phyloP scores from a whole-genome alignment of 306 rosid species.

The Trichosanthes truncata region DNA sequence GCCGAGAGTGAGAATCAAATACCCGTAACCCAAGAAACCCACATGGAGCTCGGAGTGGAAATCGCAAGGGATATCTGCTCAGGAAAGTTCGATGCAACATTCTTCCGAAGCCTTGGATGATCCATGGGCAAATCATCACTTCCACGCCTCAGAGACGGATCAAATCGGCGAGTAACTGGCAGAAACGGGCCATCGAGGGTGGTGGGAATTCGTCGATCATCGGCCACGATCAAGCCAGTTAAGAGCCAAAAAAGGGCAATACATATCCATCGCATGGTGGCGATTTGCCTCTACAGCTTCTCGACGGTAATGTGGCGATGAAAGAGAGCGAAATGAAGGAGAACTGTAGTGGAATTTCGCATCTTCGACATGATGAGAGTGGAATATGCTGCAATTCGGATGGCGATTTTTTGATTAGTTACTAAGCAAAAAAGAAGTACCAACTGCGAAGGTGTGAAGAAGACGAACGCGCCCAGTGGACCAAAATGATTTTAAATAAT shows the following conservation, averaged over 20 bases:
- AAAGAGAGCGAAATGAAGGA: neutral
- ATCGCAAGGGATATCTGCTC: constrained; percentile 82
- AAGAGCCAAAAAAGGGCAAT: constrained; percentile 17
- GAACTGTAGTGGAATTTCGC: neutral
- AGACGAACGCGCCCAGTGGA: neutral
- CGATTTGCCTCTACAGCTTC: neutral
- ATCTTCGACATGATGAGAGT: neutral
- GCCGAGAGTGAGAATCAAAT: neutral
- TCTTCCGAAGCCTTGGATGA: constrained; percentile 69
- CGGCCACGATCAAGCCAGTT: constrained; percentile 19
- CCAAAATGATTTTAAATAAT: neutral
- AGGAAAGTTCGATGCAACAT: constrained; percentile 57
- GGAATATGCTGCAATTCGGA: neutral
- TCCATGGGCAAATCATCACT: constrained; percentile 89
- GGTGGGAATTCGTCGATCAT: constrained; percentile 40
- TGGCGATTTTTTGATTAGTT: neutral
- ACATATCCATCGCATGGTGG: constrained; percentile 18
- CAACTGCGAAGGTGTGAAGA: neutral
- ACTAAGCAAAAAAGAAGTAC: neutral
- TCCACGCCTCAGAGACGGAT: constrained; percentile 50
- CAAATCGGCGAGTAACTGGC: constrained; percentile 60
- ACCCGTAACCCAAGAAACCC: constrained; percentile 96
- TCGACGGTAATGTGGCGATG: neutral
- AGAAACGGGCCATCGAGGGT: constrained; percentile 79
- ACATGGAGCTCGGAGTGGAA: constrained; percentile 70